Evolutionary conservation across 2,329 filamentous ascomycete genomes (phyloP), one percentile per base, ranked within the genome.

Genomic region (Madurella fahalii): DNA sequence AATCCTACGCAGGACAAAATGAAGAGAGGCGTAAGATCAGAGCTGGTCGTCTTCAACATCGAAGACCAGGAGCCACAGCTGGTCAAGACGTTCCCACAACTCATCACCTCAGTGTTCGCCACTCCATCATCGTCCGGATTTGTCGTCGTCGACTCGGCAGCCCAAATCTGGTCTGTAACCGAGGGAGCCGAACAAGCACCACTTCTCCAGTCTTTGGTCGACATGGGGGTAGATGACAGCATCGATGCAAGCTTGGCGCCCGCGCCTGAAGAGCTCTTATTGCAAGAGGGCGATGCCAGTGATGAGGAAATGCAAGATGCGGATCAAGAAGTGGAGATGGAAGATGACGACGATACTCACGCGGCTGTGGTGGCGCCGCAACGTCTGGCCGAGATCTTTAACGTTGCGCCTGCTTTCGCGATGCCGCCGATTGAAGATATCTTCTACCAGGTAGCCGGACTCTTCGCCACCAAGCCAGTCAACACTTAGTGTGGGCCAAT

Each of bases 341-440:
- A 63, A 17, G 56, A 59, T 32, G 67, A 68, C 16, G 69, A 69
- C 31, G 75, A 74, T 47, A 74, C 77, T 18, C 79, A 81, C 54
- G 72, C 75, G 2, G 79, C 80, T 7, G 82, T 90, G 16, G 80
- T 91, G 16, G 76, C 84, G 41, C 81, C 85, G 47, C 85, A 91
- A 65, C 81, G 83, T 59, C 72, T 92, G 51, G 78, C 86, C 5
- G 78, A 83, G 48, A 80, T 92, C 39, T 90, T 92, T 60, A 85
- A 90, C 59, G 76, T 79, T 13, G 83, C 83, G 2, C 83, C 85
- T 2, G 80, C 84, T 3, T 87, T 87, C 65, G 84, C 86, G 0
- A 79, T 87, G 64, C 84, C 86, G 18, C 82, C 86, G 11, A 81
- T 92, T 18, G 83, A 87, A 68, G 87, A 90, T 58, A 80, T 90